Evolutionary conservation across 805 yeast species (phyloP).

Genomic region (Candida vaughaniae): DNA sequence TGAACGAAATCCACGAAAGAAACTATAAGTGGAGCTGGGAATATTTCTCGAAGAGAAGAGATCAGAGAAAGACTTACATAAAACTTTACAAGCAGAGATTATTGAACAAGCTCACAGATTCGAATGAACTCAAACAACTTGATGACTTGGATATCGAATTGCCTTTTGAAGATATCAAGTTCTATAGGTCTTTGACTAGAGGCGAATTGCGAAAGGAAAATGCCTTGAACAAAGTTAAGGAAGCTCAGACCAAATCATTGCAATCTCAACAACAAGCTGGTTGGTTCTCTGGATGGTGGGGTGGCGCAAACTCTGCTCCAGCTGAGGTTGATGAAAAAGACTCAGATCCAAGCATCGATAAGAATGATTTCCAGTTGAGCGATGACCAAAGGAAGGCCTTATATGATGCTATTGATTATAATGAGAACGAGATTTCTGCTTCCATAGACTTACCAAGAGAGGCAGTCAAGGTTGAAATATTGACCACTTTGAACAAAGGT

Average conservation of each 20-base stretch:
- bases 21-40: constrained; percentile 90
- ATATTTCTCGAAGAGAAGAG: constrained; percentile 65
- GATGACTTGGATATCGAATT: constrained; percentile 57
- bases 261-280: constrained; percentile 36
- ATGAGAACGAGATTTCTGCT: constrained; percentile 54
- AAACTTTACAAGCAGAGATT: constrained; percentile 63
- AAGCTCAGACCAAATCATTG: constrained; percentile 13
- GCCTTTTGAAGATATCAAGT: constrained; percentile 74
- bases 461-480: constrained; percentile 62
- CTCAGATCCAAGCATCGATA: constrained; percentile 1
- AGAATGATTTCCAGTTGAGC: constrained; percentile 47
- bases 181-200: constrained; percentile 81
- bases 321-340: constrained; percentile 5
- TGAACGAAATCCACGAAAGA: constrained; percentile 76
- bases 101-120: constrained; percentile 23
- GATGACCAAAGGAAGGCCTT: constrained; percentile 88
- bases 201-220: constrained; percentile 61
- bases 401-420: constrained; percentile 90
- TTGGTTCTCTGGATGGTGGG: constrained; percentile 76
- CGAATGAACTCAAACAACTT: constrained; percentile 38
- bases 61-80: constrained; percentile 68
- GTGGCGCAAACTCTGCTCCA: constrained; percentile 27
- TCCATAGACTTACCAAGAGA: constrained; percentile 71
- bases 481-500: constrained; percentile 71
- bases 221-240: constrained; percentile 14